These are phyloP conservation scores for Aureobasidium subglaciale DNA, from an alignment of 2,329 filamentous ascomycete species.

Conservation along the genomic window DNA sequence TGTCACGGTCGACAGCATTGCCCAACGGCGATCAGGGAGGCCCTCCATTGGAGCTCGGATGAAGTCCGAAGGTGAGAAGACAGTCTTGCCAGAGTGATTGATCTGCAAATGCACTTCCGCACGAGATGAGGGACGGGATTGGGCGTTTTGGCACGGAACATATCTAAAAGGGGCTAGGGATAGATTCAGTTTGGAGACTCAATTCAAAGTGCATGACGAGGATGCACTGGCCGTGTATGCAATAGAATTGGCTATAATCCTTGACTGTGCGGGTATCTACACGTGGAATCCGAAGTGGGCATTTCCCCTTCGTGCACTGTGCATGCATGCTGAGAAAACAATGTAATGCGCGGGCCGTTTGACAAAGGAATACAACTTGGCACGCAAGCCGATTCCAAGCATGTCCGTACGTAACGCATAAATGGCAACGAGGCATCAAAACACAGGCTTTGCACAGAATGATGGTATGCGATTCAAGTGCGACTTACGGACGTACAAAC, in stretches of 20 bases:
- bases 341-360: constrained; percentile 1
- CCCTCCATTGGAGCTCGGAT: not conserved
- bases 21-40: not conserved
- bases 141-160: constrained; percentile 10
- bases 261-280: not conserved
- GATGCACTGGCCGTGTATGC: not conserved
- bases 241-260: not conserved
- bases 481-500: not conserved
- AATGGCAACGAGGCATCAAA: not conserved
- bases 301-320: not conserved
- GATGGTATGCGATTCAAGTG: not conserved
- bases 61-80: constrained; percentile 12
- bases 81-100: constrained; percentile 2
- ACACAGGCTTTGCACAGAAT: not conserved
- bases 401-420: not conserved
- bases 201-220: not conserved
- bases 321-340: not conserved
- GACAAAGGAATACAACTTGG: not conserved
- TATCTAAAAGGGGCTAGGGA: not conserved
- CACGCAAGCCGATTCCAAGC: not conserved
- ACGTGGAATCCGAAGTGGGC: not conserved
- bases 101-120: not conserved
- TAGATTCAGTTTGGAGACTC: not conserved
- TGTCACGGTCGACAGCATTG: constrained; percentile 9
- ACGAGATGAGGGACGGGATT: not conserved